A percentile compares a stretch with the other conserved stretches of the same genome.
Evolutionary conservation across 2,329 filamentous ascomycete species (phyloP).

Genomic region (Lecanicillium sp.): DNA sequence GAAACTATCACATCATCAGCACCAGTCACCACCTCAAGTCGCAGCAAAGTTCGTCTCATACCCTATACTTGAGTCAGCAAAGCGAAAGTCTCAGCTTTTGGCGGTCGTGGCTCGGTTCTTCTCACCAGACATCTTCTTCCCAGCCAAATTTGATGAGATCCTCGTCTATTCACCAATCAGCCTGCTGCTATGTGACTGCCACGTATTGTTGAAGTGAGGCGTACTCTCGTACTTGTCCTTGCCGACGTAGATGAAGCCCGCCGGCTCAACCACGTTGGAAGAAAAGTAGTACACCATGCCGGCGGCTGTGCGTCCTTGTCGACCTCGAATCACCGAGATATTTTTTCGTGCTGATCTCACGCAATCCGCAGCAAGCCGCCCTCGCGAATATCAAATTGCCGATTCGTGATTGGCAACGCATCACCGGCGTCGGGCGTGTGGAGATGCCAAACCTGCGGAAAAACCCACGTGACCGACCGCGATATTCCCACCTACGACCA

Average conservation of each 20-base stretch:
- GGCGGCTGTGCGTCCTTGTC: background rate
- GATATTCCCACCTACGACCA: too few species aligned
- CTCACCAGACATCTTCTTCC: slow-evolving; percentile 85
- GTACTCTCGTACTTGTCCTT: slow-evolving; percentile 99
- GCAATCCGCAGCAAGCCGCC: too few species aligned
- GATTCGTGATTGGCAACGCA: background rate
- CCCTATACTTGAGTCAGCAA: slow-evolving; percentile 20
- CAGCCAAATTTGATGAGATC: slow-evolving; percentile 91
- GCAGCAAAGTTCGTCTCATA: slow-evolving; percentile 15
- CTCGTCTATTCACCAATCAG: slow-evolving; percentile 60
- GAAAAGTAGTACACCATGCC: slow-evolving; percentile 95
- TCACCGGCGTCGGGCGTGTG: background rate
- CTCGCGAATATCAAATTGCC: background rate
- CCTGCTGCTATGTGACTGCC: too few species aligned
- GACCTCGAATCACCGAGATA: background rate
- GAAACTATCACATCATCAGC: slow-evolving; percentile 55
- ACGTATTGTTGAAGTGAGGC: slow-evolving; percentile 31
- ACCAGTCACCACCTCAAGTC: background rate
- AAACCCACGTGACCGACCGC: slow-evolving; percentile 5
- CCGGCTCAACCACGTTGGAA: slow-evolving; percentile 73
- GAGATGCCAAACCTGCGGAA: background rate
- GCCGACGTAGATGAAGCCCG: slow-evolving; percentile 89
- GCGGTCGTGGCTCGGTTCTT: background rate
- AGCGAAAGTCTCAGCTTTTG: background rate
- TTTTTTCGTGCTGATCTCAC: too few species aligned